Percentiles rank a stretch among this genome's conserved stretches.
These are phyloP conservation scores for Cyclanthera cordifolia DNA, from an alignment of 306 rosid genomes.

Conservation along the genomic window DNA sequence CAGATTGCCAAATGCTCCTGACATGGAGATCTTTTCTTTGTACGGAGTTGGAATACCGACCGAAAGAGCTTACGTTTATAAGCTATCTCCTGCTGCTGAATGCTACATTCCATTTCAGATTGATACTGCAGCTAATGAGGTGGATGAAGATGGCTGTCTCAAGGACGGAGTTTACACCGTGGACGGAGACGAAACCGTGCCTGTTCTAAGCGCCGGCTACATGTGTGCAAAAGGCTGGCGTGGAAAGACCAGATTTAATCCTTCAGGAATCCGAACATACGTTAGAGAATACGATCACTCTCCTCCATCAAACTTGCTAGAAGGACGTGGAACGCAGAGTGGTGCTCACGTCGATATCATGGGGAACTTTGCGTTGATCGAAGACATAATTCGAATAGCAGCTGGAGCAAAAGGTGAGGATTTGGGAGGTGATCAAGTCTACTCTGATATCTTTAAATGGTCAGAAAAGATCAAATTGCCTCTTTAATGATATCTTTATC, in stretches of 20 bases:
- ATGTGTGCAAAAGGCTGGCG: slow-evolving; percentile 89
- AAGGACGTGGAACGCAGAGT: slow-evolving; percentile 78
- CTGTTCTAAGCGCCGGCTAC: slow-evolving; percentile 69
- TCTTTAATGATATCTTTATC: slow-evolving; percentile 24
- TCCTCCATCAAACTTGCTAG: slow-evolving; percentile 60
- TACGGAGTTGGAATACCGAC: slow-evolving; percentile 86
- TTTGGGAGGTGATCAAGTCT: slow-evolving; percentile 61
- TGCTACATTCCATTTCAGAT: slow-evolving; percentile 78
- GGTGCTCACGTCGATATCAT: slow-evolving; percentile 86
- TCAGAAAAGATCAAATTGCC: slow-evolving; percentile 55
- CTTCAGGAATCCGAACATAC: slow-evolving; percentile 46
- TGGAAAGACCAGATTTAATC: slow-evolving; percentile 66
- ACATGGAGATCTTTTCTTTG: slow-evolving; percentile 69
- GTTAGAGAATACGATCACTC: slow-evolving; percentile 64
- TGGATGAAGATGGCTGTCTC: slow-evolving; percentile 41
- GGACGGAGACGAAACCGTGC: slow-evolving; percentile 82
- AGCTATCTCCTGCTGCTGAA: slow-evolving; percentile 45
- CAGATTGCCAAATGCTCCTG: slow-evolving; percentile 83
- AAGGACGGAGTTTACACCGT: slow-evolving; percentile 60
- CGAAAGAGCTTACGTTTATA: slow-evolving; percentile 68
- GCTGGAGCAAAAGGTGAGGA: slow-evolving; percentile 69
- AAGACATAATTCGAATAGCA: slow-evolving; percentile 63
- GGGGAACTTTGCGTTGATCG: slow-evolving; percentile 80
- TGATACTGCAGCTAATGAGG: slow-evolving; percentile 43
- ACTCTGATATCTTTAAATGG: slow-evolving; percentile 65